These are phyloP conservation scores for Coriolopsis trogii DNA, from an alignment of 1,284 basidiomycete genomes.

Conservation along the genomic window DNA sequence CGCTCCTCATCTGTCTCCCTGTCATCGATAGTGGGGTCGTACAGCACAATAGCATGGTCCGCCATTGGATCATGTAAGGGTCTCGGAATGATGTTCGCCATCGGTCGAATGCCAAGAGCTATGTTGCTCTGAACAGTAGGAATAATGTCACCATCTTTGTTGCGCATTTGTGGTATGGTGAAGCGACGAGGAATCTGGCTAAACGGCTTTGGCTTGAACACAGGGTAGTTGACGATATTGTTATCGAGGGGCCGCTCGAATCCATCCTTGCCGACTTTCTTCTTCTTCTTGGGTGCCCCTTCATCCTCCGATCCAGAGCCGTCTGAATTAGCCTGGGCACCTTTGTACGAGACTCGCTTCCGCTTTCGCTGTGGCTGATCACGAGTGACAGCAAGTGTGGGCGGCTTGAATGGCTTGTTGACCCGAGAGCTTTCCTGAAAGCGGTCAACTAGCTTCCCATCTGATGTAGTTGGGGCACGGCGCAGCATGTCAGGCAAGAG, in stretches of 20 bases:
- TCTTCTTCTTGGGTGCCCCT: slow-evolving; percentile 59
- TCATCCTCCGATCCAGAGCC: slow-evolving; percentile 40
- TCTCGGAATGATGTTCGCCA: slow-evolving; percentile 83
- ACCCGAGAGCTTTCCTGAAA: slow-evolving; percentile 71
- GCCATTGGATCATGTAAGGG: slow-evolving; percentile 97
- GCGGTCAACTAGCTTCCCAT: slow-evolving; percentile 66
- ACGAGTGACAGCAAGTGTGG: slow-evolving; percentile 56
- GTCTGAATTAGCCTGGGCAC: slow-evolving; percentile 55
- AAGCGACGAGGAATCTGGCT: slow-evolving; percentile 70
- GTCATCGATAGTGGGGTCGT: slow-evolving; percentile 95
- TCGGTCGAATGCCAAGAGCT: slow-evolving; percentile 87
- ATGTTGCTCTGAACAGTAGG: slow-evolving; percentile 67
- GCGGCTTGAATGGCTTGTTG: slow-evolving; percentile 82
- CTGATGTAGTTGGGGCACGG: slow-evolving; percentile 66
- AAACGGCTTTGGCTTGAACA: slow-evolving; percentile 85
- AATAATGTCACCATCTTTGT: slow-evolving; percentile 76
- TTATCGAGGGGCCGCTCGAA: slow-evolving; percentile 42
- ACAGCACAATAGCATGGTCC: slow-evolving; percentile 96
- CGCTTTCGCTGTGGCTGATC: slow-evolving; percentile 77
- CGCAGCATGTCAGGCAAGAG: slow-evolving; percentile 54
- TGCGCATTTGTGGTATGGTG: slow-evolving; percentile 86
- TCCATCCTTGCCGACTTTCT: slow-evolving; percentile 51
- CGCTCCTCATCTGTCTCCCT: slow-evolving; percentile 85
- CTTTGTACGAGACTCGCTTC: slow-evolving; percentile 83
- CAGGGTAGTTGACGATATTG: slow-evolving; percentile 77